phyloP scores from a whole-genome alignment of 2,329 filamentous ascomycete genomes.

The Pyricularia sp. region DNA sequence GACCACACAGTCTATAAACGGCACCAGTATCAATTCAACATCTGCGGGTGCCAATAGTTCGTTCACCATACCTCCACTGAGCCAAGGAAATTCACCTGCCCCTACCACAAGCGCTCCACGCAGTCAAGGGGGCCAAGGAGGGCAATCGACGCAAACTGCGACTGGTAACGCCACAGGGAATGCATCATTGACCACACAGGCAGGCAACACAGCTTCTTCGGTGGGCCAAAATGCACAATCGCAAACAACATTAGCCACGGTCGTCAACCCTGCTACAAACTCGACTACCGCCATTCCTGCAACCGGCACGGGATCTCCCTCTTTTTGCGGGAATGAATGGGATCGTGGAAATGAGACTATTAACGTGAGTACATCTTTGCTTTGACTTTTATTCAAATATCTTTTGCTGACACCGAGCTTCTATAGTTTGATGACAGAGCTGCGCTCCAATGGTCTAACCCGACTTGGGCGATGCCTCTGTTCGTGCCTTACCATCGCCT shows the following conservation, averaged over 20 bases:
- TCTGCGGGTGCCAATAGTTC: not conserved
- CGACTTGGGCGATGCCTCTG: constrained; percentile 6
- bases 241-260: not conserved
- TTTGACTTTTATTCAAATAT: not conserved
- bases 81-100: not conserved
- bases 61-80: not conserved
- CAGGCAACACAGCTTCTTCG: not conserved
- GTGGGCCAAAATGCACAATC: not conserved
- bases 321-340: constrained; percentile 5
- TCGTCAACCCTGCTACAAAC: not conserved
- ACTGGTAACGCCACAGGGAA: not conserved
- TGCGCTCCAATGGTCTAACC: not conserved
- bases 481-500: constrained; percentile 16
- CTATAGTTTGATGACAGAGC: constrained; percentile 13
- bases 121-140: constrained; percentile 4
- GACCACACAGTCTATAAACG: not conserved
- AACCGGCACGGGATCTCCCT: not conserved
- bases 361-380: constrained; percentile 6
- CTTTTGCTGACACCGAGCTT: not conserved
- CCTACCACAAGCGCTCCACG: not conserved
- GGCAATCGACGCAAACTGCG: not conserved
- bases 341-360: constrained; percentile 7
- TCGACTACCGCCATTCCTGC: not conserved
- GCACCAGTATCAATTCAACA: not conserved
- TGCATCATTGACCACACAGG: not conserved